Percentiles rank a stretch among this genome's conserved stretches.
phyloP scores from a whole-genome alignment of 768 basidiomycete species.

The Serendipita indica region DNA sequence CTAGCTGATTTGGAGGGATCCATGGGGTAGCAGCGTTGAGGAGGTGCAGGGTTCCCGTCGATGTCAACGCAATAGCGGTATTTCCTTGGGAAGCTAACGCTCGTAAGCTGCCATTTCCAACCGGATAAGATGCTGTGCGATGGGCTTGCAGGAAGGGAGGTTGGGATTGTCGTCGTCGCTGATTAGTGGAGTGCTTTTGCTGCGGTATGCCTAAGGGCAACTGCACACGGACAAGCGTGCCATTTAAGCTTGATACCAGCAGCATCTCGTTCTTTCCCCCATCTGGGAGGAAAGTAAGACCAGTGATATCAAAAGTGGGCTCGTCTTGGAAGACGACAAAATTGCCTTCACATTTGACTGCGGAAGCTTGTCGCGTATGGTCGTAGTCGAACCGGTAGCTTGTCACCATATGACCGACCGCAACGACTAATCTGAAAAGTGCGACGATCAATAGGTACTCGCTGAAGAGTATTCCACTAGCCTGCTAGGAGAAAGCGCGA shows the following conservation, averaged over 20 bases:
- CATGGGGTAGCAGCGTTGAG: background rate
- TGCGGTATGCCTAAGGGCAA: conserved; percentile 18
- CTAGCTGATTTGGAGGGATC: background rate
- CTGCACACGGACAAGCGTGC: conserved; percentile 36
- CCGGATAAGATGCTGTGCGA: conserved; percentile 11
- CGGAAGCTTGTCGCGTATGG: conserved; percentile 14
- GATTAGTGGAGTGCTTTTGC: conserved; percentile 17
- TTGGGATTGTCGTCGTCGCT: conserved; percentile 18
- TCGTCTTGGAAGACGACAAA: conserved; percentile 23
- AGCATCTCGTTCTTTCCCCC: conserved; percentile 30
- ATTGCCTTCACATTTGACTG: conserved; percentile 32
- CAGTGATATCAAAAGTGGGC: conserved; percentile 37
- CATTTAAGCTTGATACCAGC: conserved; percentile 45
- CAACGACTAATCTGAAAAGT: conserved; percentile 40
- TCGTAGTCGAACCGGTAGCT: conserved; percentile 36
- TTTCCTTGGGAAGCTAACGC: background rate
- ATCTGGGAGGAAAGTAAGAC: conserved; percentile 35
- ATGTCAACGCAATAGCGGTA: background rate
- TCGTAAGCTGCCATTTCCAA: background rate
- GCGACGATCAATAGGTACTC: no score
- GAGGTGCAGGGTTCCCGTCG: background rate
- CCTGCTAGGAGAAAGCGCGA: conserved; percentile 23
- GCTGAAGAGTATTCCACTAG: conserved; percentile 44
- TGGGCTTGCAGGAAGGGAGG: conserved; percentile 10
- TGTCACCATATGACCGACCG: conserved; percentile 41